phyloP scores from a whole-genome alignment of 2,329 filamentous ascomycete genomes.

The Mycosphaerelloides madeirae region DNA sequence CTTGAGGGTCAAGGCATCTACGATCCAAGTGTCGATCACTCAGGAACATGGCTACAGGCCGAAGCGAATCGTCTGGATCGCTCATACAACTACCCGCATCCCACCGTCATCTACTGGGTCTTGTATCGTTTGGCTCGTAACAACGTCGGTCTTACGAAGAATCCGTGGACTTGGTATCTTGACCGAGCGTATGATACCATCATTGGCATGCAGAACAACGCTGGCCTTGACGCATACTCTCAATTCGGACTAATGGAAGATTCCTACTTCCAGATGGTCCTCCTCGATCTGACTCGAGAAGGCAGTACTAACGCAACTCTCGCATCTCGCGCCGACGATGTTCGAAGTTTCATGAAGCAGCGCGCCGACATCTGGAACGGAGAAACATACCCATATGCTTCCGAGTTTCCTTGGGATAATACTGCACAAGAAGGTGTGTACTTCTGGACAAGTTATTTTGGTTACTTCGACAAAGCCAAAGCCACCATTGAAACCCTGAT shows the following conservation, averaged over 20 bases:
- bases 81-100: slow-evolving; percentile 58
- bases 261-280: slow-evolving; percentile 52
- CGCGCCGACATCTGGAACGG: slow-evolving; percentile 50
- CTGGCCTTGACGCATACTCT: slow-evolving; percentile 37
- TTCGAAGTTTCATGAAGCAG: slow-evolving; percentile 46
- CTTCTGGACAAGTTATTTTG: slow-evolving; percentile 39
- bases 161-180: slow-evolving; percentile 53
- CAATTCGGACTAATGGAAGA: slow-evolving; percentile 56
- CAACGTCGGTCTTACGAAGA: slow-evolving; percentile 48
- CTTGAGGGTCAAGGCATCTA: slow-evolving; percentile 45
- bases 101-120: slow-evolving; percentile 53
- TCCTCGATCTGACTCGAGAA: slow-evolving; percentile 50
- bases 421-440: slow-evolving; percentile 60
- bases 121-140: slow-evolving; percentile 41
- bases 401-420: slow-evolving; percentile 60
- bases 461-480: slow-evolving; percentile 46
- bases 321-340: slow-evolving; percentile 34
- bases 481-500: slow-evolving; percentile 51
- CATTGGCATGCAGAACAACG: slow-evolving; percentile 33
- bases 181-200: slow-evolving; percentile 51
- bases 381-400: slow-evolving; percentile 52
- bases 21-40: slow-evolving; percentile 43
- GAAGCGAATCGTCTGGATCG: slow-evolving; percentile 46
- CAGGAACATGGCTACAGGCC: slow-evolving; percentile 50
- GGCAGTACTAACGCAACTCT: no score